Evolutionary conservation across 495 filamentous ascomycete species (phyloP).

Genomic region (Lindgomyces ingoldianus): DNA sequence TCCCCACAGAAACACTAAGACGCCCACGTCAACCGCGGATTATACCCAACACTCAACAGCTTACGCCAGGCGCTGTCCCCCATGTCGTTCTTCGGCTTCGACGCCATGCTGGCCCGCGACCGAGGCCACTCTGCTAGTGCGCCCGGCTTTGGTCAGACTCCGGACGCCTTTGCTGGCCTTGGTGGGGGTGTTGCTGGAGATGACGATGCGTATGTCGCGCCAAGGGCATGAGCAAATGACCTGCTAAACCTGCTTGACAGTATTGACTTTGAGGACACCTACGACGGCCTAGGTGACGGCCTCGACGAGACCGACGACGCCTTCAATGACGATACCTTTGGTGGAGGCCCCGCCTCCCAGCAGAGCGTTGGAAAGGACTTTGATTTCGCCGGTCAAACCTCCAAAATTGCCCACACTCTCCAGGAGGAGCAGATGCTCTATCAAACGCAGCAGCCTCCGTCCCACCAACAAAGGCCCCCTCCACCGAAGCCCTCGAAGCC

Average conservation of each 20-base stretch:
- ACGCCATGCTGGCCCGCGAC: slow-evolving; percentile 65
- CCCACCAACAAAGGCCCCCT: slow-evolving; percentile 47
- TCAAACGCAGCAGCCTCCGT: slow-evolving; percentile 45
- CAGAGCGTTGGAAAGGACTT: slow-evolving; percentile 81
- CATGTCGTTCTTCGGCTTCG: slow-evolving; percentile 91
- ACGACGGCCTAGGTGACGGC: slow-evolving; percentile 90
- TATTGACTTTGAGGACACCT: slow-evolving; percentile 96
- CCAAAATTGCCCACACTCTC: slow-evolving; percentile 78
- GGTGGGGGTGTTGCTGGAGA: slow-evolving; percentile 58
- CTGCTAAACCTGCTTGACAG: slow-evolving; percentile 42
- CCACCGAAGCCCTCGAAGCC: slow-evolving; percentile 51
- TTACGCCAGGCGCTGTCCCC: slow-evolving; percentile 5
- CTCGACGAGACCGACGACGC: slow-evolving; percentile 91
- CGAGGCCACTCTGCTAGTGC: slow-evolving; percentile 55
- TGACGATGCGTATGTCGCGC: slow-evolving; percentile 68
- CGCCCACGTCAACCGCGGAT: background rate
- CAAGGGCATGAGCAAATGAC: background rate
- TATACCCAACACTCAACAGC: background rate
- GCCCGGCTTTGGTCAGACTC: slow-evolving; percentile 77
- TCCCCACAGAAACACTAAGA: too few species aligned
- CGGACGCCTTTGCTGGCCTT: slow-evolving; percentile 87
- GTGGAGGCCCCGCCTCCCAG: slow-evolving; percentile 50
- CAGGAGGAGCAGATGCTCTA: slow-evolving; percentile 85
- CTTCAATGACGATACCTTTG: slow-evolving; percentile 99
- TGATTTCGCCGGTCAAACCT: slow-evolving; percentile 93